Base-by-base conservation (phyloP, 1,284 basidiomycete species). In the Cutaneotrichosporon curvatum region DNA sequence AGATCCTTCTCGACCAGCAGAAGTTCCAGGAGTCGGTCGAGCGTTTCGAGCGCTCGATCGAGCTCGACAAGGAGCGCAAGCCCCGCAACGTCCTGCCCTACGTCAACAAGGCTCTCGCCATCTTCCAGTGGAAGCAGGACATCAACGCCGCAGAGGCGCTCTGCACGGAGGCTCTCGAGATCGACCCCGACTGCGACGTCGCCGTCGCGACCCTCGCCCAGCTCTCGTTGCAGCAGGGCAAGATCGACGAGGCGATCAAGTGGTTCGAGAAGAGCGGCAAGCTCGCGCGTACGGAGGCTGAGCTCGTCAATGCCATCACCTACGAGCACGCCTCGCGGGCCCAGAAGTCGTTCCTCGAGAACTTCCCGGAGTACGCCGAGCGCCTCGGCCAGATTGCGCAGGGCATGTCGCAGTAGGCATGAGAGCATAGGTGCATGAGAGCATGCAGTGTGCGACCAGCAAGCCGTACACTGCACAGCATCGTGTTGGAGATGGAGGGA, bases 51-150 rank as follows among this genome's bases (percentile, higher is more conserved):
- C 79, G 80, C 50, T 88, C 92, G 1, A 83, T 96, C 58, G 88
- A 90, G 67, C 78, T 97, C 32, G 94, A 97, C 72, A 81, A 81
- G 60, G 58, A 74, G 44, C 84, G 77, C 38, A 19, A 62, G 45
- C 68, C 81, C 22, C 81, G 83, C 54, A 94, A 92, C 65, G 88
- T 90, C n/a, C 77, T 94, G 4, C 87, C 94, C 0, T 78, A 95
- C 54, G 92, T 98, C 56, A 99, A 99, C 82, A 96, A 96, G 72
- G 92, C 94, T 18, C 81, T 98, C 21, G 85, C 90, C 1, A 67
- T 97, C 42, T 97, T 85, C 79, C 94, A 97, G 75, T 94, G 87
- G 86, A 88, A 90, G 72, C 87, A 94, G 68, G 90, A 96, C 65
- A 79, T 88, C 45, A 75, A 73, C 3, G 81, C 80, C 0, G 92